These are phyloP conservation scores for Penicillium argentinense DNA, from an alignment of 495 filamentous ascomycete species.

Conservation along the genomic window DNA sequence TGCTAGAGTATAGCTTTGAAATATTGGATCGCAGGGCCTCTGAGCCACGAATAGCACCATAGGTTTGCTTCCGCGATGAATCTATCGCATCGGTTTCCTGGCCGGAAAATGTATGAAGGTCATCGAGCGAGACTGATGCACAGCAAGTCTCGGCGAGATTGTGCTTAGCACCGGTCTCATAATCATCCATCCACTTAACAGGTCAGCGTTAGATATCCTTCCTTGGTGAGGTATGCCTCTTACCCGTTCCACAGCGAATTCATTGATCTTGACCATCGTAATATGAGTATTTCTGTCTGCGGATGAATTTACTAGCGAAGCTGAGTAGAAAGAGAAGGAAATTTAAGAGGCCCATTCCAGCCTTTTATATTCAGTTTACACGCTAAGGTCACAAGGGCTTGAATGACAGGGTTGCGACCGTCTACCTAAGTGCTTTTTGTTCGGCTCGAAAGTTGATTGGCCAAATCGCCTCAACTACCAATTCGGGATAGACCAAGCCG, in stretches of 20 bases:
- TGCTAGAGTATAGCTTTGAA: slow-evolving; percentile 60
- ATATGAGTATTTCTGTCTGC: too few relatives aligned
- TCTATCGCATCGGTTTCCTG: slow-evolving; percentile 39
- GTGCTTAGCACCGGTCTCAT: slow-evolving; percentile 71
- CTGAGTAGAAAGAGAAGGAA: not conserved
- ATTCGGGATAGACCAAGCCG: too few relatives aligned
- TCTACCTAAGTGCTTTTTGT: not conserved
- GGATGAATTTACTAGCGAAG: too few relatives aligned
- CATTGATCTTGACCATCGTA: slow-evolving; percentile 72
- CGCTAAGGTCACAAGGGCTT: too few relatives aligned
- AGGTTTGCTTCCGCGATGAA: slow-evolving; percentile 56
- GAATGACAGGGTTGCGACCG: too few relatives aligned
- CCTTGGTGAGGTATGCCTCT: not conserved
- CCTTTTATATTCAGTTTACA: too few relatives aligned
- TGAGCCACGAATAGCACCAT: slow-evolving; percentile 70
- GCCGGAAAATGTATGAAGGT: slow-evolving; percentile 58
- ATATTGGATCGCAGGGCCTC: slow-evolving; percentile 60
- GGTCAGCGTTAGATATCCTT: not conserved
- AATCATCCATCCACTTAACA: slow-evolving; percentile 80
- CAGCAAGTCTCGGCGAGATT: slow-evolving; percentile 88
- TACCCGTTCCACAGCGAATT: slow-evolving; percentile 80
- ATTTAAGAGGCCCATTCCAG: too few relatives aligned
- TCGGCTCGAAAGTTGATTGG: slow-evolving; percentile 3
- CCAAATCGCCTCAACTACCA: slow-evolving; percentile 6
- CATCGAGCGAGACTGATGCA: slow-evolving; percentile 73